Evolutionary conservation across 495 filamentous ascomycete genomes (phyloP).

Genomic region (Penicillium chermesinum): DNA sequence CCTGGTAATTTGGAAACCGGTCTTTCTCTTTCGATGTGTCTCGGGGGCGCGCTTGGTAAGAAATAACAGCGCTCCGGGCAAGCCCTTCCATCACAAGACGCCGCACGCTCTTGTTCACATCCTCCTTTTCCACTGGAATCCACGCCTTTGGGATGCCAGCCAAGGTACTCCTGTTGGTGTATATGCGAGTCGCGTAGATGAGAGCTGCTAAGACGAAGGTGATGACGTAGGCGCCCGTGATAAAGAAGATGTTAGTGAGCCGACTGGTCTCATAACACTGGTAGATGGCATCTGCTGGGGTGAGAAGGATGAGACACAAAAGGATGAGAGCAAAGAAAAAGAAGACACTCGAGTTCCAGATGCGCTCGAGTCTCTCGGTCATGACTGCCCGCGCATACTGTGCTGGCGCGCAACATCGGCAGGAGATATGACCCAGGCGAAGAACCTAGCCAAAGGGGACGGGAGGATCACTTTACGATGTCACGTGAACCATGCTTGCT

Average conservation of each 20-base stretch:
- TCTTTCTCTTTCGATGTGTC: conserved; percentile 31
- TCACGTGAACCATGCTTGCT: not conserved
- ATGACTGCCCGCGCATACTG: conserved; percentile 29
- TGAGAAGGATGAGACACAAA: conserved; percentile 67
- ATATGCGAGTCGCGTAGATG: conserved; percentile 84
- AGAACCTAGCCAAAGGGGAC: not conserved
- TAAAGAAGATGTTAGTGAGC: conserved; percentile 77
- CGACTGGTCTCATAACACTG: conserved; percentile 62
- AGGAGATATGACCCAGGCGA: conserved; percentile 2
- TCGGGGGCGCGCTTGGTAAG: conserved; percentile 71
- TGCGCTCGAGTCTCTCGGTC: conserved; percentile 59
- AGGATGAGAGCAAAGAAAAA: conserved; percentile 69
- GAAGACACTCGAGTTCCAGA: conserved; percentile 79
- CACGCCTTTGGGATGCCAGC: conserved; percentile 77
- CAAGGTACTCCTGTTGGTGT: conserved; percentile 73
- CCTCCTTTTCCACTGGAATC: conserved; percentile 75
- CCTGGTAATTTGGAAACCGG: conserved; percentile 25
- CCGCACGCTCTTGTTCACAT: conserved; percentile 63
- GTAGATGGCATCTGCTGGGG: conserved; percentile 77
- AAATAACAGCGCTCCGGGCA: conserved; percentile 70
- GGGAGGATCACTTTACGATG: not conserved
- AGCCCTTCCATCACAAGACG: conserved; percentile 68
- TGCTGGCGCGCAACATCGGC: conserved; percentile 10
- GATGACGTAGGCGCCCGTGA: conserved; percentile 71
- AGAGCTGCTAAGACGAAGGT: conserved; percentile 66